Evolutionary conservation across 495 filamentous ascomycete genomes (phyloP).

Genomic region (Penicillium alfredii): DNA sequence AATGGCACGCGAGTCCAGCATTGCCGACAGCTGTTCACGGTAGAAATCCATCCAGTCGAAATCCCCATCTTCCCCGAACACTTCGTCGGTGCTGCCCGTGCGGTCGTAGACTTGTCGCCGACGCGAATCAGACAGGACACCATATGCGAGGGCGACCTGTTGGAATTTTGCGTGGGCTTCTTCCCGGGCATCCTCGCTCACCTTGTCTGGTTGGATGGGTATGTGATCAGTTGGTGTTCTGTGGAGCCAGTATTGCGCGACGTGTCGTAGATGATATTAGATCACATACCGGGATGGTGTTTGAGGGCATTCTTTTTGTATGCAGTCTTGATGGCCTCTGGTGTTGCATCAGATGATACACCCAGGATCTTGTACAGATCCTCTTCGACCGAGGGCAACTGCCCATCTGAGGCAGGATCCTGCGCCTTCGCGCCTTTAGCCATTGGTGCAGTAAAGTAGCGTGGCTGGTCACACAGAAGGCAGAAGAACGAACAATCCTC

Average conservation of each 20-base stretch:
- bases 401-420: constrained; percentile 13
- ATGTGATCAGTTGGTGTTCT: constrained; percentile 1
- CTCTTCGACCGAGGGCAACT: constrained; percentile 48
- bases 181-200: constrained; percentile 52
- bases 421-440: constrained; percentile 14
- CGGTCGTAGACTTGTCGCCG: constrained; percentile 79
- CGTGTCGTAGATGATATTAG: too few relatives aligned
- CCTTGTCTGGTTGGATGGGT: constrained; percentile 64
- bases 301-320: constrained; percentile 85
- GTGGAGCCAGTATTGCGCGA: not conserved
- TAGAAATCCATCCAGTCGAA: constrained; percentile 92
- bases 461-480: too few relatives aligned
- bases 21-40: constrained; percentile 67
- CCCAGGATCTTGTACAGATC: constrained; percentile 89
- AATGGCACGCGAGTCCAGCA: constrained; percentile 63
- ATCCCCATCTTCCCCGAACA: constrained; percentile 63
- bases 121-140: constrained; percentile 73
- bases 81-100: constrained; percentile 81
- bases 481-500: too few relatives aligned
- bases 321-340: constrained; percentile 86
- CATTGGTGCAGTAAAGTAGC: constrained; percentile 11
- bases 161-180: constrained; percentile 78
- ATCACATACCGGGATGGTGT: constrained; percentile 88
- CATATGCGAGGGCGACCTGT: constrained; percentile 86
- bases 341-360: constrained; percentile 59